Base-by-base conservation (phyloP, 2,329 filamentous ascomycete species). In the Aspergillus terreus region DNA sequence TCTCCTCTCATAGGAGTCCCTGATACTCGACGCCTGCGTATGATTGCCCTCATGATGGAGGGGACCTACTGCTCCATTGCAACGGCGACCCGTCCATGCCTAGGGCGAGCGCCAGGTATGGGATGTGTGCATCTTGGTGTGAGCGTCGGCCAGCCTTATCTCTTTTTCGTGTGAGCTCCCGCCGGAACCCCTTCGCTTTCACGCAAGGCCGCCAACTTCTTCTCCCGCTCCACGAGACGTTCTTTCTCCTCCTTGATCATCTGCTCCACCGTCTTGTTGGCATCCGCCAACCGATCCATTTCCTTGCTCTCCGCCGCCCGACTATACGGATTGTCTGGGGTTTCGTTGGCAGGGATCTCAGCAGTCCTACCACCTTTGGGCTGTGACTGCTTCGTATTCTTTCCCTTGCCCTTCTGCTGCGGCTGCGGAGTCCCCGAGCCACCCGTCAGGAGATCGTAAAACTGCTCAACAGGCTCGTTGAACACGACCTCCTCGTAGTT, bases 401-500 rank as follows among this genome's bases (percentile, higher is more conserved):
- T 83, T 25, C 81, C 82, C 59, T 82, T 83, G 40, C 81, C 82
- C 49, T 80, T 80, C 15, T 63, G 78, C 55, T 81, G 82, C 40
- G 81, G 82, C 40, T 61, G 61, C 4, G 54, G 53, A n/a, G 62
- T 44, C 3, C 54, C 50, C 23, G 85, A 83, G 54, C 89, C 89
- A 5, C 81, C 79, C 2, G 91, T 97, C 55, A 99, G 78, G 25
- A 90, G 78, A 56, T 95, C 90, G 73, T 90, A 96, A 66, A 99
- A 92, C 43, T 88, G 83, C 71, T 96, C 90, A 62, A 91, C 94
- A 0, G 94, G 94, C 71, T 99, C 94, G 74, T 96, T 97, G 79
- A 99, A 99, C 46, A 97, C 82, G 58, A 97, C 87, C 66, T 96
- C 91, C 71, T 99, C 94, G 67, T 96, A 90, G 52, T 84, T 86